Evolutionary conservation across 1,284 basidiomycete species (phyloP).

Genomic region (Bondarzewia mesenterica): DNA sequence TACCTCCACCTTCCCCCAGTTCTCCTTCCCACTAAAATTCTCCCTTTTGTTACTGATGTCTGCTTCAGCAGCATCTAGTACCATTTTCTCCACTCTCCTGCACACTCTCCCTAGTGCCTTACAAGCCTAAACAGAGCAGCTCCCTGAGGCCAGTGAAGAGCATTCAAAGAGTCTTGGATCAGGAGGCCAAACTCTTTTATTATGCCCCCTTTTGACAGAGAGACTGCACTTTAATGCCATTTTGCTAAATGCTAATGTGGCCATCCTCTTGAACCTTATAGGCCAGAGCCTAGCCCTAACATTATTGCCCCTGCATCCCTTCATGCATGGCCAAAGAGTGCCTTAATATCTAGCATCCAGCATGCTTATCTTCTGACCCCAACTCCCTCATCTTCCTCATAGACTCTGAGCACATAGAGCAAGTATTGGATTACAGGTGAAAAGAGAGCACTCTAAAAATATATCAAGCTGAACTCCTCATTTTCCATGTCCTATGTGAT

Average conservation of each 20-base stretch:
- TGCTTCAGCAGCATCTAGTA: slow-evolving; percentile 6
- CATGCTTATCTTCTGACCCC: background rate
- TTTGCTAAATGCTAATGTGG: too few relatives aligned
- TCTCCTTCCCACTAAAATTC: slow-evolving; percentile 19
- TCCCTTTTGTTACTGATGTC: slow-evolving; percentile 22
- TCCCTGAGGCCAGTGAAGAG: too few relatives aligned
- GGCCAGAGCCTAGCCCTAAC: too few relatives aligned
- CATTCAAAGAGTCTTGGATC: too few relatives aligned
- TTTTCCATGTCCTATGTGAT: slow-evolving; percentile 26
- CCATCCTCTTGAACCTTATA: too few relatives aligned
- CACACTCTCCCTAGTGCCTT: too few relatives aligned
- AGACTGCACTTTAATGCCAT: too few relatives aligned
- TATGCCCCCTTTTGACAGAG: too few relatives aligned
- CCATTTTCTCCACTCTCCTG: background rate
- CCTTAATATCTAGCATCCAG: slow-evolving; percentile 14
- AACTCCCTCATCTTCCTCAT: slow-evolving; percentile 4
- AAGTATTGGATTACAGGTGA: slow-evolving; percentile 13
- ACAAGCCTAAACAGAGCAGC: too few relatives aligned
- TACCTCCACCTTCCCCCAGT: slow-evolving; percentile 25
- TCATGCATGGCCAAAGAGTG: slow-evolving; percentile 15
- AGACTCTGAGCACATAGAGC: slow-evolving; percentile 12
- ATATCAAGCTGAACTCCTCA: slow-evolving; percentile 21
- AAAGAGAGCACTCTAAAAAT: slow-evolving; percentile 13
- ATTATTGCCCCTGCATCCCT: slow-evolving; percentile 12
- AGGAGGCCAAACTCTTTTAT: too few relatives aligned